Conservation (phyloP, 2,329 filamentous ascomycete genomes). For the Fusarium sp. region DNA sequence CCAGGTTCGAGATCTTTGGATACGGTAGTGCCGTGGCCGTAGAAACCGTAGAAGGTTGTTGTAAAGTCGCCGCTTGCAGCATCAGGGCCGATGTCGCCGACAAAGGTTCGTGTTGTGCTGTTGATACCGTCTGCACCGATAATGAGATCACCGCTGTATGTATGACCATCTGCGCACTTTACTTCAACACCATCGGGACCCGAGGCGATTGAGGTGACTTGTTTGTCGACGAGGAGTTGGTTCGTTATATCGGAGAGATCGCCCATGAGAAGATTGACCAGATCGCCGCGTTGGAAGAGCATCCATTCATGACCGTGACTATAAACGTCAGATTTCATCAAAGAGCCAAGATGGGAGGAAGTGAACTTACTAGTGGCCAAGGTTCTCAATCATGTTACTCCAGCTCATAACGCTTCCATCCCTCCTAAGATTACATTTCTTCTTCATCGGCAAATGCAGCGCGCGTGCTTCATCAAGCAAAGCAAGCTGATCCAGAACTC, state of each 20-base stretch:
- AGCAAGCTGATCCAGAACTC: constrained; percentile 16
- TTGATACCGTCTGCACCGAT: constrained; percentile 33
- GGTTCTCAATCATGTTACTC: constrained; percentile 26
- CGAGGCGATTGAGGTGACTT: constrained; percentile 6
- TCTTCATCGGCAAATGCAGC: constrained; percentile 5
- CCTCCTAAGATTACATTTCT: constrained; percentile 17
- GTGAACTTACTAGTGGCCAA: constrained; percentile 5
- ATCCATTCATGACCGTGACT: constrained; percentile 31
- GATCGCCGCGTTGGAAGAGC: constrained; percentile 27
- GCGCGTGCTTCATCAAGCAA: constrained; percentile 1
- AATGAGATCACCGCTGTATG: constrained; percentile 17
- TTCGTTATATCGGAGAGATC: constrained; percentile 2
- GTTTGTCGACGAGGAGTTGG: constrained; percentile 13
- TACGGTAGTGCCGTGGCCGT: background rate
- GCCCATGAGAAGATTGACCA: constrained; percentile 20
- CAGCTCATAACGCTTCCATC: constrained; percentile 18
- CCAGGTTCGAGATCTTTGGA: background rate
- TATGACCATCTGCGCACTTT: constrained; percentile 19
- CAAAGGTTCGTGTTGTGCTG: constrained; percentile 11
- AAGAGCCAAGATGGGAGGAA: background rate
- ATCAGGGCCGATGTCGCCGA: background rate
- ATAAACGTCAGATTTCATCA: background rate
- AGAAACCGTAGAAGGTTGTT: constrained; percentile 24
- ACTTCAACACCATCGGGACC: constrained; percentile 5
- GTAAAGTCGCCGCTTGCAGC: background rate